These are phyloP conservation scores for Xylaria sp. DNA, from an alignment of 2,329 filamentous ascomycete genomes.

Conservation along the genomic window DNA sequence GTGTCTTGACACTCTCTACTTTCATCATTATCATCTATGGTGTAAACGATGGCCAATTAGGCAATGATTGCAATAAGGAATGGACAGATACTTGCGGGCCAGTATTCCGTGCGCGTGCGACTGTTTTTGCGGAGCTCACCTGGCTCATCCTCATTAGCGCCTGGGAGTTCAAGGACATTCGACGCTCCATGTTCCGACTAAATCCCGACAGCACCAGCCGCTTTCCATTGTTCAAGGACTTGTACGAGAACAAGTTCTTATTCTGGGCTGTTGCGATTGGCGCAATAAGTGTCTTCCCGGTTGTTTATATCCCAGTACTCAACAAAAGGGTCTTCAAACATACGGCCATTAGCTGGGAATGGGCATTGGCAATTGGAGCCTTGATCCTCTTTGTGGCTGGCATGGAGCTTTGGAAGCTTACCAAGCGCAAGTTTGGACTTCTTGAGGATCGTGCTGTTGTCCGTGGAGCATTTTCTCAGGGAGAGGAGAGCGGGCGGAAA, in stretches of 20 bases:
- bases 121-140: conserved; percentile 77
- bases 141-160: conserved; percentile 79
- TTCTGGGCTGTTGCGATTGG: conserved; percentile 73
- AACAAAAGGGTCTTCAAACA: conserved; percentile 80
- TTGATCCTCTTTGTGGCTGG: conserved; percentile 72
- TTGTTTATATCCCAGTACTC: conserved; percentile 77
- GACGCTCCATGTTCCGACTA: conserved; percentile 76
- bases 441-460: conserved; percentile 64
- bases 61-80: conserved; percentile 69
- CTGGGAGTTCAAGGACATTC: conserved; percentile 81
- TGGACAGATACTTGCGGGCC: conserved; percentile 66
- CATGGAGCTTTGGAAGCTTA: conserved; percentile 77
- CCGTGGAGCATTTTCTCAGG: conserved; percentile 63
- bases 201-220: conserved; percentile 61
- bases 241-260: conserved; percentile 76
- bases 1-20: conserved; percentile 70
- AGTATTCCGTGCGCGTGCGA: conserved; percentile 76
- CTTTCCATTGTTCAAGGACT: conserved; percentile 68
- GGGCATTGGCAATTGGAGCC: conserved; percentile 73
- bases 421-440: conserved; percentile 67
- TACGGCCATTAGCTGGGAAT: conserved; percentile 77
- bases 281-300: conserved; percentile 70
- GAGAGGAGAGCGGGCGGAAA: conserved; percentile 56
- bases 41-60: conserved; percentile 65
- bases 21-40: conserved; percentile 74